Conservation (phyloP, 495 filamentous ascomycete genomes). For the Cryomyces minteri region DNA sequence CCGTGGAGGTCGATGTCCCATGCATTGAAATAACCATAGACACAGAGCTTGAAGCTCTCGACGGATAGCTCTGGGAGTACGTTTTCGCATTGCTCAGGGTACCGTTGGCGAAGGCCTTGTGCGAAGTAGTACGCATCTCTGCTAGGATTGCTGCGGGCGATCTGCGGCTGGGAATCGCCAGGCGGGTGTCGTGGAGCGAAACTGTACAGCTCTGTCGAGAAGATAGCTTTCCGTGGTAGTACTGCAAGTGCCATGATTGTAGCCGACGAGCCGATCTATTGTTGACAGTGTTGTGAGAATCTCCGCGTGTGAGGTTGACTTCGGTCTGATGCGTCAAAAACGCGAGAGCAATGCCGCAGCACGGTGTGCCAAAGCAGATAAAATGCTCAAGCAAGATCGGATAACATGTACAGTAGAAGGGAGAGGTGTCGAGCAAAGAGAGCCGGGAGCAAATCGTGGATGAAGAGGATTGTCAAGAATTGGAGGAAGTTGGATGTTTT, state of each 20-base stretch:
- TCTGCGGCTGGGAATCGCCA: conserved; percentile 12
- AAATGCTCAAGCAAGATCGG: background rate
- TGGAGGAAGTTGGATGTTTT: too few relatives aligned
- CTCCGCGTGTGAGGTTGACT: background rate
- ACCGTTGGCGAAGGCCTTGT: conserved; percentile 12
- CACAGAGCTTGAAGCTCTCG: conserved; percentile 15
- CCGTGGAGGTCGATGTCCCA: background rate
- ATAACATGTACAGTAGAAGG: background rate
- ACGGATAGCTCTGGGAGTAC: background rate
- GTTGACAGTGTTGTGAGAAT: conserved; percentile 18
- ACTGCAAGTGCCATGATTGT: background rate
- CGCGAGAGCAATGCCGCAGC: background rate
- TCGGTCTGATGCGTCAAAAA: too few relatives aligned
- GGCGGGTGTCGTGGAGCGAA: conserved; percentile 5
- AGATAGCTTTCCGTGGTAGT: conserved; percentile 1
- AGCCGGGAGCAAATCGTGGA: too few relatives aligned
- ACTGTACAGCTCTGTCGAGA: conserved; percentile 17
- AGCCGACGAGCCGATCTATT: background rate
- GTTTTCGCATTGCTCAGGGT: conserved; percentile 10
- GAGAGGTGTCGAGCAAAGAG: too few relatives aligned
- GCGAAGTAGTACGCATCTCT: conserved; percentile 11
- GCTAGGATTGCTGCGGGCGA: conserved; percentile 13
- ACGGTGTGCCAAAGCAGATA: background rate
- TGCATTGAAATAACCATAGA: background rate
- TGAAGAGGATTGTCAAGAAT: too few relatives aligned